Evolutionary conservation across 176 grass and related monocot species (phyloP).

Genomic region (Alloteropsis semialata): DNA sequence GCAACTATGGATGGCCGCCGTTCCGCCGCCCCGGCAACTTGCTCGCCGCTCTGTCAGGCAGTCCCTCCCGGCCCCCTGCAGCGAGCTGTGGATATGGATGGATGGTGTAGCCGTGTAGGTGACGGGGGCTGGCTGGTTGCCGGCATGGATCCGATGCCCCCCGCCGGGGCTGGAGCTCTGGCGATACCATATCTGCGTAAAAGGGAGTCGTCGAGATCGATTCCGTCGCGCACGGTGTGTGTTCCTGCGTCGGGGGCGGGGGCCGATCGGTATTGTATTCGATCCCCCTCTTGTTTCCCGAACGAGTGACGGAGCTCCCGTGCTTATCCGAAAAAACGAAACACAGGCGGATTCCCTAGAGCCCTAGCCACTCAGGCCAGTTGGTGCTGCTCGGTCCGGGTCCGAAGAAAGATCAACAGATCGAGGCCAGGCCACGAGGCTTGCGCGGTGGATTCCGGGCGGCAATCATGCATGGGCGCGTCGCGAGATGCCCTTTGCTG

Average conservation of each 20-base stretch:
- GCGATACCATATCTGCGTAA: background rate
- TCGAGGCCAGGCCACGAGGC: background rate
- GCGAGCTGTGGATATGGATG: background rate
- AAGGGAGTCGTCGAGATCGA: background rate
- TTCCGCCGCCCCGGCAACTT: slow-evolving; percentile 16
- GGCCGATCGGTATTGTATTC: background rate
- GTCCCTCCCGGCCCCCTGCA: background rate
- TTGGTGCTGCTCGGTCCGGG: background rate
- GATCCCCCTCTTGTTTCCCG: background rate
- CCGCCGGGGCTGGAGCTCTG: background rate
- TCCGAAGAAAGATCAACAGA: background rate
- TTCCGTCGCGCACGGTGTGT: background rate
- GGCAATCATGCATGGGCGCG: slow-evolving; percentile 3
- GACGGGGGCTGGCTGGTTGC: background rate
- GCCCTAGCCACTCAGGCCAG: background rate
- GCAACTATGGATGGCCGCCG: slow-evolving; percentile 51
- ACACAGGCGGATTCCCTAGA: background rate
- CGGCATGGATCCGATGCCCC: background rate
- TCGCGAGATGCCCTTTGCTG: slow-evolving; percentile 17
- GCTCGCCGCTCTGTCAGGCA: slow-evolving; percentile 3
- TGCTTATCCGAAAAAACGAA: background rate
- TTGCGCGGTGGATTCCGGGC: background rate
- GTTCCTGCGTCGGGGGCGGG: background rate
- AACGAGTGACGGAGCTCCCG: background rate
- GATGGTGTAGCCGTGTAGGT: background rate